Conservation (phyloP, 331 rosid species). For the Phaseolus coccineus region DNA sequence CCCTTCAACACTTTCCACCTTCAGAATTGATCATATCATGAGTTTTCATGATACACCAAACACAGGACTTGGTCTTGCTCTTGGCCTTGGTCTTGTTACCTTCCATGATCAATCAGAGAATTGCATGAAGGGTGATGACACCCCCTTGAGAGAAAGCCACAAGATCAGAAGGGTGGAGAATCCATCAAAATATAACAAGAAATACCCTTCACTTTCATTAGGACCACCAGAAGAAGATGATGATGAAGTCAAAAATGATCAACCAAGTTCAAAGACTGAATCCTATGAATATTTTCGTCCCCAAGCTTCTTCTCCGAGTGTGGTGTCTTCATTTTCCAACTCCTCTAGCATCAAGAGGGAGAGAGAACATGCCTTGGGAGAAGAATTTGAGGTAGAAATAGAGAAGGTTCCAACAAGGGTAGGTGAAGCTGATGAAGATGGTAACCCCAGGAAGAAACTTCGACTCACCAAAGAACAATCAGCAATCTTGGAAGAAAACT, state of each 20-base stretch:
- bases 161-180: conserved; percentile 44
- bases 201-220: conserved; percentile 63
- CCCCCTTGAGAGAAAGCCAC: conserved; percentile 10
- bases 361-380: conserved; percentile 43
- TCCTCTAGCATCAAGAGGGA: conserved; percentile 71
- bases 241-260: background rate
- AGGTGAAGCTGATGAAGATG: conserved; percentile 56
- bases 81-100: conserved; percentile 51
- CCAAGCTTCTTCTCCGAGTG: conserved; percentile 54
- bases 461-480: conserved; percentile 82
- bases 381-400: conserved; percentile 51
- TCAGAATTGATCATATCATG: conserved; percentile 46
- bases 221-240: conserved; percentile 55
- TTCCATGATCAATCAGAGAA: conserved; percentile 41
- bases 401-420: conserved; percentile 48
- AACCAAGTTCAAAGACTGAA: conserved; percentile 33
- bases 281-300: conserved; percentile 24
- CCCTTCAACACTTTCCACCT: conserved; percentile 39
- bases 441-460: conserved; percentile 77
- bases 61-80: conserved; percentile 61
- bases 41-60: conserved; percentile 51
- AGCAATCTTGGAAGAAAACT: conserved; percentile 67
- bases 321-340: conserved; percentile 71
- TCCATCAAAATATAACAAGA: conserved; percentile 46
- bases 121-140: background rate